Base-by-base conservation (phyloP, 2,329 filamentous ascomycete species). In the Penicillium sp. region DNA sequence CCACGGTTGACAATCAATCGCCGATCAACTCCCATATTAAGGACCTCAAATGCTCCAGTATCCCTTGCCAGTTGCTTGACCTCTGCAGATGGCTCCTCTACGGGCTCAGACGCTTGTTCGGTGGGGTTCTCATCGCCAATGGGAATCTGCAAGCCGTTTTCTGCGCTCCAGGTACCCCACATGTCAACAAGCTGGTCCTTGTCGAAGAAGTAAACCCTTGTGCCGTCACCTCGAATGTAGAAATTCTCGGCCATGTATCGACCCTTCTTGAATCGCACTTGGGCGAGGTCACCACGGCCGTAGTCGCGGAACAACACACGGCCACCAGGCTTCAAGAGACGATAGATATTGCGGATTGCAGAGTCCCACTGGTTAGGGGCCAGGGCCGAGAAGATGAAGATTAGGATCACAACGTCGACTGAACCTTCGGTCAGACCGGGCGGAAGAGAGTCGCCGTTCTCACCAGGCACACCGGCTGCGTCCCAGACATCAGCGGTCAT, bases 401-500 rank as follows among this genome's bases (percentile, higher is more conserved):
- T 91, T 82, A 99, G 86, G 50, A 99, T 80, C 37, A 96, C 90
- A 38, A 97, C 85, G 73, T 99, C 93, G 56, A 97, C 91, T 56
- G 85, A 89, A n/a, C 81, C 86, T 65, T 91, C 87, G 47, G 78
- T 79, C 16, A 99, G 77, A 1, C 86, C 89, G 1, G 90, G 89
- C 6, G 94, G 93, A 7, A 97, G 77, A 4, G 66, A 68, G 21
- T 68, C 64, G 1, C 76, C 77, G 6, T 70, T 73, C 51, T 86
- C 68, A 0, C 76, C 76, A 5, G 68, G 74, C 51, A 85, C 80
- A 56, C 85, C 82, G 2, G 92, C 85, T 15, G 89, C 88, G 75
- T 99, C 94, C 93, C 95, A 99, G 18, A 97, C 91, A 72, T 97
- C 92, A 21, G 93, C 93, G 67, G 89, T 85, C 72, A 97, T 90